Evolutionary conservation across 1,284 basidiomycete genomes (phyloP), one percentile per base, ranked within the genome.

Genomic region (Termitomyces sp.): DNA sequence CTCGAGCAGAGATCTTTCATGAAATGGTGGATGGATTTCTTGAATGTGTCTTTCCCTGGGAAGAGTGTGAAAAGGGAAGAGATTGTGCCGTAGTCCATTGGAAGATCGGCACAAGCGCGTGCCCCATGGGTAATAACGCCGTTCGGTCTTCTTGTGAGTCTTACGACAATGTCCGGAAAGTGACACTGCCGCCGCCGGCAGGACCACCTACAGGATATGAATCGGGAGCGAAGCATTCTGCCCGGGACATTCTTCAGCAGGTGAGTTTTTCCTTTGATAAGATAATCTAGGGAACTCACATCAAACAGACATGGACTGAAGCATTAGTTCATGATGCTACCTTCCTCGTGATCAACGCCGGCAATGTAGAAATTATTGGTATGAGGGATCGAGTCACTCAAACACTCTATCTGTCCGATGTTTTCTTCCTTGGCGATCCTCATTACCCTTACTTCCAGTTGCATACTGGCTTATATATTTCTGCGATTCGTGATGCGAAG

Each of bases 291-390:
- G 2, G 6, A 13, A 8, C 17, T 28, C 15, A n/a, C 17, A 21
- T 17, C 19, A n/a, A 38, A 9, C 10, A 61, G 60, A 47, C 48
- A 28, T 61, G 61, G 61, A 33, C 50, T 10, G 44, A 53, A n/a
- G 59, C 54, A 4, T 39, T 45, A n/a, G 45, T 31, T 2, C 50
- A 46, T 21, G 57, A 62, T 24, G 33, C 44, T 6, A 59, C 55
- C 15, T 52, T 62, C 26, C 42, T 58, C 1, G 38, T 61, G 13
- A 44, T 61, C 24, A 13, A 52, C n/a, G 40, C 54, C 5, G 61
- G 59, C 1, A 61, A 55, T 17, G 8, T 33, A 4, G 57, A 62
- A n/a, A 12, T 57, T 3, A 55, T 62, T 24, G 39, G 59, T 19
- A 52, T 59, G 1, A 47, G 61, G 5, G 53, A 62, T 39, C 50